Conservation (phyloP, 768 basidiomycete species). For the Tylopilus felleus region DNA sequence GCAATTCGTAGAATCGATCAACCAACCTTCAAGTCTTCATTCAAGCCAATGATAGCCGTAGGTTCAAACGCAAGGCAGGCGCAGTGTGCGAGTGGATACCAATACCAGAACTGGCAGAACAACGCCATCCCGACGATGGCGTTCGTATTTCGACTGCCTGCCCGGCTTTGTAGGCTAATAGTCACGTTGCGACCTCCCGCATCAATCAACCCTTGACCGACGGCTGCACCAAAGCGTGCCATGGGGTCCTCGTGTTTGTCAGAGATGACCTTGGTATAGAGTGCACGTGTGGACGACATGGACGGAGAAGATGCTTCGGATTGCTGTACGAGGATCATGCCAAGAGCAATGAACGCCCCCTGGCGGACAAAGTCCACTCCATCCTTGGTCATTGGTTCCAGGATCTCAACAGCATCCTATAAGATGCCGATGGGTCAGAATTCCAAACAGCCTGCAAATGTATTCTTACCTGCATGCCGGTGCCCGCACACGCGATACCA, state of each 20-base stretch:
- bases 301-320: conserved; percentile 88
- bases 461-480: conserved; percentile 76
- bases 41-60: conserved; percentile 90
- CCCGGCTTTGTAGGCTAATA: conserved; percentile 88
- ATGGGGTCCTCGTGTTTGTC: conserved; percentile 99
- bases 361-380: conserved; percentile 98
- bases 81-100: conserved; percentile 96
- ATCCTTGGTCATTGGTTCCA: conserved; percentile 98
- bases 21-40: conserved; percentile 77
- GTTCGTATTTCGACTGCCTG: conserved; percentile 88
- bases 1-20: background rate
- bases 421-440: background rate
- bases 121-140: conserved; percentile 98
- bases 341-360: conserved; percentile 91
- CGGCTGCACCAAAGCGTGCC: conserved; percentile 94
- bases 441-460: background rate
- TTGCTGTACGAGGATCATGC: conserved; percentile 96
- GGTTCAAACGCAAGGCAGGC: conserved; percentile 92
- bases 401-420: conserved; percentile 91
- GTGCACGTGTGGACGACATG: conserved; percentile 71
- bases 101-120: conserved; percentile 99
- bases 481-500: conserved; percentile 96
- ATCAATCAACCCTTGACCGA: conserved; percentile 96
- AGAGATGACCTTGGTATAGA: conserved; percentile 83
- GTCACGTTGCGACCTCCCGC: conserved; percentile 97